Base-by-base conservation (phyloP, 257 asterid species). In the Solanum ossicruentum region DNA sequence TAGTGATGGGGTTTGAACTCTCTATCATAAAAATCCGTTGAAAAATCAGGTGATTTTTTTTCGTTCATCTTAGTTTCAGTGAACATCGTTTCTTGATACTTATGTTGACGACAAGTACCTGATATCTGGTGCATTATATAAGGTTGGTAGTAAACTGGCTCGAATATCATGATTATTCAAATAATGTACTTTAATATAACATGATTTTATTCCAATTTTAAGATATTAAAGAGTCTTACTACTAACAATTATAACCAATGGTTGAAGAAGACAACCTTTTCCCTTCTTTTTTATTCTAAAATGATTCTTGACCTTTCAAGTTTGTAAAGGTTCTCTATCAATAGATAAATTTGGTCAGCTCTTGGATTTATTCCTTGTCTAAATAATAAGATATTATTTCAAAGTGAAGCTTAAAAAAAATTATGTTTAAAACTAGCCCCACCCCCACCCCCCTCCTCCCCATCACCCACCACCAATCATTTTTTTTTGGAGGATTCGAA, bases 241-340 rank as follows among this genome's bases (percentile, higher is more conserved):
- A 71, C 32, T 52, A 45, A 66, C 26, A 15, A 23, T 12, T 10
- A 77, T 78, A 54, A 49, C 82, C 83, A 81, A 58, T 78, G 73
- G 57, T 5, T 39, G 51, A 45, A 36, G 61, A 16, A 69, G 28
- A 60, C 75, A 36, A 77, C 32, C 10, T 75, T 32, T 23, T 15
- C 63, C 80, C 57, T 51, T 77, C 20, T 49, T 56, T 58, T 56
- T 4, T 55, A 21, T 72, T 47, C 56, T 47, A 36, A 8, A 55
- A 65, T 66, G 83, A 84, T 84, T 86, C 86, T 84, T 61, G 80
- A 45, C 87, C 83, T 77, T 85, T 82, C 81, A 10, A 49, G 23
- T 9, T 9, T 16, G 15, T 23, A 15, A 77, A 77, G 45, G 63
- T 23, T 51, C 15, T 51, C 1, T 26, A 8, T 77, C 81, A 15